A percentile compares a stretch with the other conserved stretches of the same genome.
These are phyloP conservation scores for Parathielavia hyrcaniae DNA, from an alignment of 495 filamentous ascomycete species.

Conservation along the genomic window DNA sequence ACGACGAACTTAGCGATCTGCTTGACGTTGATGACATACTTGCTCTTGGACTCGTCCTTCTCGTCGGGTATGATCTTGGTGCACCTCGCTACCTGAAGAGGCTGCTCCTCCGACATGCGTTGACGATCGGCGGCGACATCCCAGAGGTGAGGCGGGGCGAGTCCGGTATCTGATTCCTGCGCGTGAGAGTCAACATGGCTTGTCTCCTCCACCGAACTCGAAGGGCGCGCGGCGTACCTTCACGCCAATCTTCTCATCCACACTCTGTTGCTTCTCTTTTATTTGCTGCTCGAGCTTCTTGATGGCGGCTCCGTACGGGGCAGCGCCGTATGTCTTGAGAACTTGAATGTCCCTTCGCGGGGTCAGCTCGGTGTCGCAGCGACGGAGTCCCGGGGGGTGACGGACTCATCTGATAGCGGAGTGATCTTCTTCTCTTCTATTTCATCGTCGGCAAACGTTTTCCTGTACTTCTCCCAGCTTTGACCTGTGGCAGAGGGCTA, in stretches of 20 bases:
- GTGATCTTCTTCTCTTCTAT: slow-evolving; percentile 99
- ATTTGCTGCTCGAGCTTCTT: slow-evolving; percentile 98
- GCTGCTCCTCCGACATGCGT: slow-evolving; percentile 97
- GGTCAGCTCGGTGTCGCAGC: slow-evolving; percentile 34
- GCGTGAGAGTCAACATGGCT: not conserved
- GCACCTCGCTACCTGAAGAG: slow-evolving; percentile 92
- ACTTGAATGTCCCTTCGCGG: slow-evolving; percentile 89
- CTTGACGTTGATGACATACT: slow-evolving; percentile 99
- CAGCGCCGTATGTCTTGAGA: slow-evolving; percentile 96
- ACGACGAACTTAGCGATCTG: slow-evolving; percentile 99
- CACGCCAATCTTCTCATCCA: slow-evolving; percentile 92
- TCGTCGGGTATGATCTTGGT: slow-evolving; percentile 99
- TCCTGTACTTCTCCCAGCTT: slow-evolving; percentile 98
- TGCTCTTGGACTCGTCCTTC: slow-evolving; percentile 94
- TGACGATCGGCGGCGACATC: slow-evolving; percentile 96
- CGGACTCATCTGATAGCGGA: slow-evolving; percentile 89
- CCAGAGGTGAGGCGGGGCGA: slow-evolving; percentile 97
- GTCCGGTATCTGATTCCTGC: slow-evolving; percentile 95
- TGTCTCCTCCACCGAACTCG: not conserved
- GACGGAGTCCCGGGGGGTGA: slow-evolving; percentile 16
- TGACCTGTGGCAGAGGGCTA: slow-evolving; percentile 85
- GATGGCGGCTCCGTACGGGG: slow-evolving; percentile 83
- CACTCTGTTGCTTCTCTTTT: slow-evolving; percentile 91
- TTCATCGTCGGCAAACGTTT: slow-evolving; percentile 94
- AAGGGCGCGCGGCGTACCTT: slow-evolving; percentile 34